phyloP scores from a whole-genome alignment of 2,329 filamentous ascomycete species.

The Aspergillus jensenii region DNA sequence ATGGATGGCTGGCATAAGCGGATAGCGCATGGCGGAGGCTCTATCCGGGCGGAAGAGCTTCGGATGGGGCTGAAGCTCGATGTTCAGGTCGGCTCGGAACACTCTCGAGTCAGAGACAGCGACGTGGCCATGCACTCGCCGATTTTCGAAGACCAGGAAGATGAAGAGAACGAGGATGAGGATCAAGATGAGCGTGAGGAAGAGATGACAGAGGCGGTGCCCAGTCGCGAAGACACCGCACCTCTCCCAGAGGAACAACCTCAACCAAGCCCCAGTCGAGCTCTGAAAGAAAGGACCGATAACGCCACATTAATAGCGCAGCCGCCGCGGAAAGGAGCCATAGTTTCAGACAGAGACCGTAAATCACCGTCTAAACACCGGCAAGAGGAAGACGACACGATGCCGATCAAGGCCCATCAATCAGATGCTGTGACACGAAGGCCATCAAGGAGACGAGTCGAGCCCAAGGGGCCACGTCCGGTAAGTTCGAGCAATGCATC shows the following conservation, averaged over 20 bases:
- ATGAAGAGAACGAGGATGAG: slow-evolving; percentile 29
- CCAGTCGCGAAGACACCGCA: slow-evolving; percentile 23
- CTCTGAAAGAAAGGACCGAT: slow-evolving; percentile 37
- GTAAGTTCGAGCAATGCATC: slow-evolving; percentile 21
- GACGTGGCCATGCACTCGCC: slow-evolving; percentile 28
- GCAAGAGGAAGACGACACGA: slow-evolving; percentile 34
- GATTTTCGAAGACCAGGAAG: slow-evolving; percentile 33
- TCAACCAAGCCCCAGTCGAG: slow-evolving; percentile 24
- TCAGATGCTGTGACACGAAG: slow-evolving; percentile 31
- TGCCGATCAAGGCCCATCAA: slow-evolving; percentile 35
- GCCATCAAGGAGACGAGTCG: slow-evolving; percentile 25
- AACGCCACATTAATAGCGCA: slow-evolving; percentile 32
- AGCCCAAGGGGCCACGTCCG: slow-evolving; percentile 29
- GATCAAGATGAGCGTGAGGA: slow-evolving; percentile 2
- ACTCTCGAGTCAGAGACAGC: slow-evolving; percentile 19
- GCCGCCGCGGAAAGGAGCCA: slow-evolving; percentile 36
- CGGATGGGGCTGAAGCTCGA: slow-evolving; percentile 45
- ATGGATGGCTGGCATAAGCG: slow-evolving; percentile 90
- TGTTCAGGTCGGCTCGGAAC: slow-evolving; percentile 29
- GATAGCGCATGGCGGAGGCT: slow-evolving; percentile 55
- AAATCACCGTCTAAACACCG: slow-evolving; percentile 26
- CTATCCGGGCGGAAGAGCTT: slow-evolving; percentile 44
- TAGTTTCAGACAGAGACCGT: slow-evolving; percentile 35
- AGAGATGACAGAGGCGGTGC: slow-evolving; percentile 28
- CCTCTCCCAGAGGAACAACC: not conserved